Base-by-base conservation (phyloP, 331 rosid species). In the Spiraea crenata region DNA sequence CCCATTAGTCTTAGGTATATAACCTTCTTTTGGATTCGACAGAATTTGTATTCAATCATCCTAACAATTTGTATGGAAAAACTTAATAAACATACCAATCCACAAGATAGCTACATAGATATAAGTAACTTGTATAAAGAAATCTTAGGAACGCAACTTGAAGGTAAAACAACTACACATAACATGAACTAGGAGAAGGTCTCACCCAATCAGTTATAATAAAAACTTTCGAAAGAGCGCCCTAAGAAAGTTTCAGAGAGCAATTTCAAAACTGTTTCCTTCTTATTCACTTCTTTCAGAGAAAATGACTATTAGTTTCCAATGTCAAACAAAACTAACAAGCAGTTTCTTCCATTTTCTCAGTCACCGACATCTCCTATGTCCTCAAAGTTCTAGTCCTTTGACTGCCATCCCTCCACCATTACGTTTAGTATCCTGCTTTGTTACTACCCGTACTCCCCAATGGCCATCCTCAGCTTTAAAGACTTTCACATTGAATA, bases 91-190 rank as follows among this genome's bases (percentile, higher is more conserved):
- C 31, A 25, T 25, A 25, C 31, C 16, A 48, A 52, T 17, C 46
- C 50, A 17, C 14, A 4, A 47, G 57, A 49, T 9, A 20, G 2
- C 17, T 41, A 45, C 45, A 15, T 40, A 51, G 10, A 9, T 51
- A 49, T 9, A 52, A 40, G 25, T 2, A 35, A 1, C 9, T 38
- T 4, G 5, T 31, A 50, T 25, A 11, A 41, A 10, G 10, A 51
- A 52, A 46, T 25, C 63, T 34, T 63, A 20, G 20, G 44, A 63
- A 61, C 50, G 61, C 48, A 67, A 40, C 72, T 10, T n/a, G 20
- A 67, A 50, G 8, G 37, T n/a, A n/a, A 17, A 50, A 50, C 25
- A n/a, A 35, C 15, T 13, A 2, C n/a, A 67, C 34, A 9, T 19
- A 12, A 3, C 20, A 50, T 15, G 25, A 50, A 4, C 10, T 10